Conservation (phyloP, 2,329 filamentous ascomycete species). For the Paecilomyces sp. region DNA sequence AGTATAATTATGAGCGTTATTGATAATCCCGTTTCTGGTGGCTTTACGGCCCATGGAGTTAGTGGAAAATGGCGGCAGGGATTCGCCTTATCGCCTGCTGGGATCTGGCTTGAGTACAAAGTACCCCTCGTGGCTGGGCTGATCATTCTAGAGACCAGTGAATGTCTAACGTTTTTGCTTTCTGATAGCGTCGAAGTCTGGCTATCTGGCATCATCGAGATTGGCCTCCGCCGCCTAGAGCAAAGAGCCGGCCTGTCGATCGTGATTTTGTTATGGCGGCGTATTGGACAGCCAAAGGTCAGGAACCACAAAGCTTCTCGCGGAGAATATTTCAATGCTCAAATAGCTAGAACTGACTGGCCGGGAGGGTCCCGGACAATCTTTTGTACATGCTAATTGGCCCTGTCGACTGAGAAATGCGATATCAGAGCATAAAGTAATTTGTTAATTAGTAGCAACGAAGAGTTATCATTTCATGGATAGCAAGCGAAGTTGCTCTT, state of each 20-base stretch:
- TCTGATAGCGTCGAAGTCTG: background rate
- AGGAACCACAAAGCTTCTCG: background rate
- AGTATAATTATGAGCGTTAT: background rate
- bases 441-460: background rate
- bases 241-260: background rate
- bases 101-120: background rate
- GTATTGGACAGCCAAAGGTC: background rate
- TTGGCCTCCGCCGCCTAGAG: background rate
- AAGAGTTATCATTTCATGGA: background rate
- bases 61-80: background rate
- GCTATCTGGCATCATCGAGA: background rate
- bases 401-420: background rate
- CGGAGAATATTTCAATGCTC: background rate
- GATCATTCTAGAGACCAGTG: background rate
- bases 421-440: background rate
- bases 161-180: background rate
- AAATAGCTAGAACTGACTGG: background rate
- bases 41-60: background rate
- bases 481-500: background rate
- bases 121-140: background rate
- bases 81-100: background rate
- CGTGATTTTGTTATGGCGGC: background rate
- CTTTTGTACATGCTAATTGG: background rate
- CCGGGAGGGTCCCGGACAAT: background rate
- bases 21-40: background rate